Percentiles rank a stretch among this genome's conserved stretches.
Evolutionary conservation across 768 basidiomycete genomes (phyloP).

Genomic region (Mycena belliarum): DNA sequence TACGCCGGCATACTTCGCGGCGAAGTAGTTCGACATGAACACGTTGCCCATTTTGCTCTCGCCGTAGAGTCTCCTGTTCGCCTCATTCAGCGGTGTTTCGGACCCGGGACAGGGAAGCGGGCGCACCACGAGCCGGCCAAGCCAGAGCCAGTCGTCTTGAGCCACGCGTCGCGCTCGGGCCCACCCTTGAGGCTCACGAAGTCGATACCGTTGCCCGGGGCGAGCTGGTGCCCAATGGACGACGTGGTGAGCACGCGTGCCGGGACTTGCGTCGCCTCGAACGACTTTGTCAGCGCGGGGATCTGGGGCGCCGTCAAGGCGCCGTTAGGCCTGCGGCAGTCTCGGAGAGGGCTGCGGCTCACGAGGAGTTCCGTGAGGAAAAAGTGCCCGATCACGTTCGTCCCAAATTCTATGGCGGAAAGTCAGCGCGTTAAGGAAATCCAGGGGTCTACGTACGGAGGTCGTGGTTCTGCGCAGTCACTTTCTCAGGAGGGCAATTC

Average conservation of each 20-base stretch:
- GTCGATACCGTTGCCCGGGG: neutral
- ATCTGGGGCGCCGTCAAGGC: neutral
- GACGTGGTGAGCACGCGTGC: constrained; percentile 30
- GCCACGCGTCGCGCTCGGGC: constrained; percentile 8
- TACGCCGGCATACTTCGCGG: neutral
- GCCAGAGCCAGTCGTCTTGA: neutral
- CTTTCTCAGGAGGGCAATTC: constrained; percentile 18
- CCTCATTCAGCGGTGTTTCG: no score
- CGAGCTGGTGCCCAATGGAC: constrained; percentile 1
- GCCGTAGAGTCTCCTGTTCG: neutral
- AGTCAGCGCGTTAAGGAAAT: no score
- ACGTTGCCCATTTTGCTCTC: neutral
- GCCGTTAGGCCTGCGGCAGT: no score
- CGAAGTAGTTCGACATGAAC: neutral
- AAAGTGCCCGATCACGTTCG: constrained; percentile 15
- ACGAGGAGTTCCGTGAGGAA: constrained; percentile 13
- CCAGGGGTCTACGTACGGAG: neutral
- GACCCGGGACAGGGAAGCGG: neutral
- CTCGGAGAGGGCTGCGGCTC: no score
- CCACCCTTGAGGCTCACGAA: constrained; percentile 1
- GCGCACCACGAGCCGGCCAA: neutral
- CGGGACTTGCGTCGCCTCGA: constrained; percentile 16
- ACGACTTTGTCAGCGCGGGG: constrained; percentile 20
- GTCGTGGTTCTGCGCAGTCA: constrained; percentile 21
- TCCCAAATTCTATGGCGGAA: constrained; percentile 17